A percentile compares a stretch with the other conserved stretches of the same genome.
phyloP scores from a whole-genome alignment of 164 flowering plant species.

The Warburgia ugandensis region DNA sequence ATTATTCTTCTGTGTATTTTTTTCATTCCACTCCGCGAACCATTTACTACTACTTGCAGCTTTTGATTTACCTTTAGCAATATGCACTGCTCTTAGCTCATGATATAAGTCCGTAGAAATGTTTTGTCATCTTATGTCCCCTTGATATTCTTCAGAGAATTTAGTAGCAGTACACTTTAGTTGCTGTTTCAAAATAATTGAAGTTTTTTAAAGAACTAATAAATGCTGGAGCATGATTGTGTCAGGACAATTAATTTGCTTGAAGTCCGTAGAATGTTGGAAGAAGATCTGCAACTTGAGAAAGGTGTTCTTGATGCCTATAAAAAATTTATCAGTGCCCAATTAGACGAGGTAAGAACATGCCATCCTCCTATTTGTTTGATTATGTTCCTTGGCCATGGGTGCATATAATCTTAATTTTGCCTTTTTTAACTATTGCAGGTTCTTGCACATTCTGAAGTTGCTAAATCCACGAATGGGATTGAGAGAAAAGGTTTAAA shows the following conservation, averaged over 20 bases:
- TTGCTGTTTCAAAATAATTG: too few species aligned
- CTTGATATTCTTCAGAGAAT: too few species aligned
- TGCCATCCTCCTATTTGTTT: slow-evolving; percentile 1
- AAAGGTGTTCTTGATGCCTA: slow-evolving; percentile 56
- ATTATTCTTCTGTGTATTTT: too few species aligned
- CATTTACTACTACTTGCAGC: too few species aligned
- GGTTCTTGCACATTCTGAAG: slow-evolving; percentile 41
- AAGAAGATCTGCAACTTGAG: slow-evolving; percentile 79
- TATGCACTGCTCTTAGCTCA: too few species aligned
- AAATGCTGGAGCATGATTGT: too few species aligned
- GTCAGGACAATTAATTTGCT: slow-evolving; percentile 56
- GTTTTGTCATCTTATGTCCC: too few species aligned
- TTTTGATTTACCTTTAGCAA: too few species aligned
- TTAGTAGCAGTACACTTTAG: too few species aligned
- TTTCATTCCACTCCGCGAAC: too few species aligned
- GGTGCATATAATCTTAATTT: not conserved
- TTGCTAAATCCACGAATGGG: slow-evolving; percentile 23
- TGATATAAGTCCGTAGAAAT: too few species aligned
- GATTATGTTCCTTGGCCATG: not conserved
- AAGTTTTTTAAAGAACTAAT: too few species aligned
- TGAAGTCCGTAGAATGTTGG: slow-evolving; percentile 73
- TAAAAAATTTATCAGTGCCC: slow-evolving; percentile 50
- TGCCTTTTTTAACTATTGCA: slow-evolving; percentile 6
- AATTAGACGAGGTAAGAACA: slow-evolving; percentile 54
- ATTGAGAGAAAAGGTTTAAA: slow-evolving; percentile 28